phyloP scores from a whole-genome alignment of 768 basidiomycete species.

The Tulasnella sp. region DNA sequence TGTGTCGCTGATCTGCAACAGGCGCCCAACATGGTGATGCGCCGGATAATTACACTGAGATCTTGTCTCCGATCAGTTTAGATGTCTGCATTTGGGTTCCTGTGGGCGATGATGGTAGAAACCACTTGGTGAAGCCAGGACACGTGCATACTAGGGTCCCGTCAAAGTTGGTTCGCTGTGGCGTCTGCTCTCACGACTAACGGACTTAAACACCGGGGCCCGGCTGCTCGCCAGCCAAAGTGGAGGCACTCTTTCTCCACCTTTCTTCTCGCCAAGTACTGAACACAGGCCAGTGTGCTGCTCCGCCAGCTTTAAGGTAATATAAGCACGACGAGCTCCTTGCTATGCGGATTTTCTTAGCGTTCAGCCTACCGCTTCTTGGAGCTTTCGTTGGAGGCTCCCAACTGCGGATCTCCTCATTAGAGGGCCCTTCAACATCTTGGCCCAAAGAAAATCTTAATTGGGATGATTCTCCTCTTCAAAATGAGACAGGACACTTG shows the following conservation, averaged over 20 bases:
- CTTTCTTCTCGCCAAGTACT: neutral
- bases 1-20: neutral
- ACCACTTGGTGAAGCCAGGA: too few species aligned
- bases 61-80: too few species aligned
- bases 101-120: too few species aligned
- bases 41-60: neutral
- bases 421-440: neutral
- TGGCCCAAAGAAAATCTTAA: neutral
- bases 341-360: neutral
- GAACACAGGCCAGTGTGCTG: too few species aligned
- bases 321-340: neutral
- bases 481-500: constrained; percentile 21
- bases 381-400: neutral
- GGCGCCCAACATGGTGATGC: neutral
- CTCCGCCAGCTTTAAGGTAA: neutral
- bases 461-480: neutral
- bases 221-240: neutral
- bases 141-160: too few species aligned
- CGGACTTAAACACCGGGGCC: neutral
- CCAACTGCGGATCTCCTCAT: neutral
- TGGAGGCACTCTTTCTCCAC: neutral
- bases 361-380: neutral
- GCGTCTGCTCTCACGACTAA: neutral
- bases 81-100: too few species aligned
- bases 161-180: neutral